Conservation (phyloP, 176 grass and related monocot genomes). For the Chrysopogon serrulatus region DNA sequence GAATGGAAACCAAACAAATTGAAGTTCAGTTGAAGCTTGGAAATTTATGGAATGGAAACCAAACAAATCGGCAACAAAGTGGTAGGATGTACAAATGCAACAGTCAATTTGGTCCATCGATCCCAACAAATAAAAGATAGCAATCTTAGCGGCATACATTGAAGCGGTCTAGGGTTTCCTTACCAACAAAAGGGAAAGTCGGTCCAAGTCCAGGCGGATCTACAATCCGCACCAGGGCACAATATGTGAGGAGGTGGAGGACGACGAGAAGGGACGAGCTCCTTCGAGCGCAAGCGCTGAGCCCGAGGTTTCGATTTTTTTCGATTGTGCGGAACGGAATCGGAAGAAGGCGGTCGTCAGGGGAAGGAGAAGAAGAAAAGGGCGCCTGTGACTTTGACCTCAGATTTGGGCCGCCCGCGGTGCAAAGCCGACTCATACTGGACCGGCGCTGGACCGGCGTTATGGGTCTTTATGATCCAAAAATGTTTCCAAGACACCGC, state of each 20-base stretch:
- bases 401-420: background rate
- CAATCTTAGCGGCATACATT: background rate
- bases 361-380: background rate
- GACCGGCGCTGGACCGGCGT: no score
- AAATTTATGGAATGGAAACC: background rate
- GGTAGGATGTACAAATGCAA: background rate
- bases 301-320: background rate
- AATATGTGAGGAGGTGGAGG: background rate
- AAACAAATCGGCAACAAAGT: background rate
- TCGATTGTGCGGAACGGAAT: background rate
- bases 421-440: background rate
- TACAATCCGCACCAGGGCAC: background rate
- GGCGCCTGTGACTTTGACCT: background rate
- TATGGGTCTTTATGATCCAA: no score
- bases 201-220: background rate
- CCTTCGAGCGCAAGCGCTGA: background rate
- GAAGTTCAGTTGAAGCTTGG: background rate
- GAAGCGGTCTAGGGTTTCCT: conserved; percentile 1
- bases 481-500: no score
- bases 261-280: background rate
- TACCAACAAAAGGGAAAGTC: background rate
- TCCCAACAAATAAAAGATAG: background rate
- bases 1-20: background rate
- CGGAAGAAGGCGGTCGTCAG: background rate
- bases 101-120: background rate